Percentiles rank a stretch among this genome's conserved stretches.
Evolutionary conservation across 306 rosid species (phyloP).

Genomic region (Citrullus mucosospermus): DNA sequence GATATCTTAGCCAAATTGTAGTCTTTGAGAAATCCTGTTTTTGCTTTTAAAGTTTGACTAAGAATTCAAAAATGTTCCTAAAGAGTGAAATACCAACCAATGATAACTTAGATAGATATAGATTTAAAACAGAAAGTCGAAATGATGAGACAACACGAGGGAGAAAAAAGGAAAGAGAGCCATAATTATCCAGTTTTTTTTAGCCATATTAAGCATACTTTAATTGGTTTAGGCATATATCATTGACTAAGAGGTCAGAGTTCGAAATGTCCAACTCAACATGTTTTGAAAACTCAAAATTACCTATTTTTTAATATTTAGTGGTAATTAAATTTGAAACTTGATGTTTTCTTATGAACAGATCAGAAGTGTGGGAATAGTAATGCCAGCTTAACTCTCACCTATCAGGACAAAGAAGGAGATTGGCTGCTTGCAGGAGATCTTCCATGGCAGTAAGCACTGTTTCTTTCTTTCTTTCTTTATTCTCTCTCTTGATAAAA

Average conservation of each 20-base stretch:
- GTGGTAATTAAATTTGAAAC: too few species aligned
- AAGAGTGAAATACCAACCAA: too few species aligned
- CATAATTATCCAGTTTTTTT: too few species aligned
- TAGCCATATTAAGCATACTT: background rate
- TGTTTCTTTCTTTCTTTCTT: background rate
- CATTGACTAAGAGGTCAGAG: background rate
- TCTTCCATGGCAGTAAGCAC: constrained; percentile 67
- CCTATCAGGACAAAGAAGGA: constrained; percentile 55
- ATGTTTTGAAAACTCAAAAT: background rate
- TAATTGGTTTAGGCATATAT: too few species aligned
- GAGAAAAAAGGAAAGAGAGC: too few species aligned
- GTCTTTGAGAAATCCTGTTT: background rate
- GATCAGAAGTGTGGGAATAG: constrained; percentile 22
- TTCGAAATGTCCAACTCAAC: background rate
- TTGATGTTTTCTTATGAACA: constrained; percentile 12
- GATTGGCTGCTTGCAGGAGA: constrained; percentile 55
- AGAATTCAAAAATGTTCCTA: background rate
- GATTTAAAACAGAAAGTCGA: background rate
- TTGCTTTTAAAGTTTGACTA: background rate
- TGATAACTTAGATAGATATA: background rate
- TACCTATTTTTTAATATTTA: background rate
- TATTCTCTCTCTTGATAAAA: background rate
- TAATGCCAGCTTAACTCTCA: constrained; percentile 25
- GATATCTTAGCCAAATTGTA: background rate
- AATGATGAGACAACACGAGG: too few species aligned